Conservation (phyloP, 73 alveolate genomes). For the Halteria grandinella region DNA sequence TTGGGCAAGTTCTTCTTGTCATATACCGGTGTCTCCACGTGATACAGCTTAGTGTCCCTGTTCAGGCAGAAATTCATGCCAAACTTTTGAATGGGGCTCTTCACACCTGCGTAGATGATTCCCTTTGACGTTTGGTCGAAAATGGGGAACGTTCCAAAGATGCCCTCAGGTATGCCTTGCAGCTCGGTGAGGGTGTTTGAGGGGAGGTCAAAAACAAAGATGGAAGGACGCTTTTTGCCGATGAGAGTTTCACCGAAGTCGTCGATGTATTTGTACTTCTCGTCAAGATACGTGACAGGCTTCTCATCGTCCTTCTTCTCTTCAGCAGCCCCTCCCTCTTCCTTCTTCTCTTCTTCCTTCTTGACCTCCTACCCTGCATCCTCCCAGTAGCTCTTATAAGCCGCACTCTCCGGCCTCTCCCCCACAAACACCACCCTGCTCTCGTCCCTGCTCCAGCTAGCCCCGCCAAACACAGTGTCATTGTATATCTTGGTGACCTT, state of each 20-base stretch:
- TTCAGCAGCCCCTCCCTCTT: not conserved
- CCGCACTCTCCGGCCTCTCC: conserved; percentile 53
- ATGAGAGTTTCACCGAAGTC: conserved; percentile 63
- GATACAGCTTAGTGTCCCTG: conserved; percentile 41
- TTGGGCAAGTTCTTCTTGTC: not conserved
- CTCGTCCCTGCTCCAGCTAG: conserved; percentile 59
- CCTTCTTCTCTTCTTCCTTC: not conserved
- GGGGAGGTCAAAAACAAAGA: conserved; percentile 23
- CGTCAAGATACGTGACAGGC: too few relatives aligned
- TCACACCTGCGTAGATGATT: conserved; percentile 22
- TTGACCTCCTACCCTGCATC: conserved; percentile 22
- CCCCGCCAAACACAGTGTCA: conserved; percentile 64
- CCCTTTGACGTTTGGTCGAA: conserved; percentile 61
- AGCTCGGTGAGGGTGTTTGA: conserved; percentile 21
- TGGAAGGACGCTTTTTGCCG: conserved; percentile 45
- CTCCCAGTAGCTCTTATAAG: conserved; percentile 54
- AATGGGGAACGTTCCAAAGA: conserved; percentile 43
- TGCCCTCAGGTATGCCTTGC: too few relatives aligned
- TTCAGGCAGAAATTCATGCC: conserved; percentile 59
- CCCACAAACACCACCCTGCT: conserved; percentile 56
- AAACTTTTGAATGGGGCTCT: conserved; percentile 16
- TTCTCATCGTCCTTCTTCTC: conserved; percentile 42
- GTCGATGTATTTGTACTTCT: conserved; percentile 13
- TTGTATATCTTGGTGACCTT: conserved; percentile 47
- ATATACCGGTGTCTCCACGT: conserved; percentile 17